phyloP scores from a whole-genome alignment of 225 moss, liverwort and hornwort species.

The Polytrichum formosum region DNA sequence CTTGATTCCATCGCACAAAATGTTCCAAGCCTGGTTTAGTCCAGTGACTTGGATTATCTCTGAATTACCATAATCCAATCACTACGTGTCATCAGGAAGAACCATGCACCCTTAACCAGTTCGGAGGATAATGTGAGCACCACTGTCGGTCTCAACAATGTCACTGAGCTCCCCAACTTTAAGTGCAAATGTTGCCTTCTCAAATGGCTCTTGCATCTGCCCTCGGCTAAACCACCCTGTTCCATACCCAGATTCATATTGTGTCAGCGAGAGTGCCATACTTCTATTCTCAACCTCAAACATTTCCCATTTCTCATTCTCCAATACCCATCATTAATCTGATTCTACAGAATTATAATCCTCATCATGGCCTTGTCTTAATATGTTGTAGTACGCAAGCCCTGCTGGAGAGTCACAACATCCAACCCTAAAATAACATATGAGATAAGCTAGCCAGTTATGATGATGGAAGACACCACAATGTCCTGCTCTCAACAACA shows the following conservation, averaged over 20 bases:
- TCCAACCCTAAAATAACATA: too few relatives aligned
- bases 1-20: not conserved
- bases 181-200: slow-evolving; percentile 53
- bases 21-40: slow-evolving; percentile 14
- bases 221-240: slow-evolving; percentile 67
- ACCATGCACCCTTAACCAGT: slow-evolving; percentile 27
- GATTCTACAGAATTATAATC: too few relatives aligned
- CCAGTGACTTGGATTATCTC: slow-evolving; percentile 10
- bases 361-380: too few relatives aligned
- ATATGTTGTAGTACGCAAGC: too few relatives aligned
- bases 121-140: slow-evolving; percentile 62
- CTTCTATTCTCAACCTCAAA: too few relatives aligned
- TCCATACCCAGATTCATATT: slow-evolving; percentile 10
- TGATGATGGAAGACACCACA: too few relatives aligned
- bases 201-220: slow-evolving; percentile 74
- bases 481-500: too few relatives aligned
- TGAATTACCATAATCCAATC: slow-evolving; percentile 2
- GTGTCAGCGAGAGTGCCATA: not conserved
- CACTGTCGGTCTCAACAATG: slow-evolving; percentile 66
- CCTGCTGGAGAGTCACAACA: too few relatives aligned
- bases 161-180: slow-evolving; percentile 70
- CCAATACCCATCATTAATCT: too few relatives aligned
- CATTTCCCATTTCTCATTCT: too few relatives aligned
- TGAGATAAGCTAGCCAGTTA: too few relatives aligned
- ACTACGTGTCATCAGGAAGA: slow-evolving; percentile 3